A percentile compares a stretch with the other conserved stretches of the same genome.
Conservation (phyloP, 2,329 filamentous ascomycete species). For the Calonectria pseudoturangicola region DNA sequence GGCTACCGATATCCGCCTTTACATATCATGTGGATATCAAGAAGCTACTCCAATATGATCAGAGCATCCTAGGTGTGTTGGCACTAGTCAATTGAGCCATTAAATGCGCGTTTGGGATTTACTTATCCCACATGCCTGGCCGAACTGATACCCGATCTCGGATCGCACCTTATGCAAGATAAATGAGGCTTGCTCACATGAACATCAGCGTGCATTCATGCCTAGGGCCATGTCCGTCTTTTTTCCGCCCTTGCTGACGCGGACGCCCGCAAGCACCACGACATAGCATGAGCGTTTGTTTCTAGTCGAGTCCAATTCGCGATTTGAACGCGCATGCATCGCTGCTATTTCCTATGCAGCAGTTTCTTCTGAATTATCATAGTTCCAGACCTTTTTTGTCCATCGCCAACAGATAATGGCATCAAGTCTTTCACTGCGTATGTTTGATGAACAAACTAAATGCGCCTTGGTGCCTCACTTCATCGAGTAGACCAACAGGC, state of each 20-base stretch:
- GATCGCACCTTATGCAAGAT: slow-evolving; percentile 26
- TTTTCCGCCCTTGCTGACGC: background rate
- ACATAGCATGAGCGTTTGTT: background rate
- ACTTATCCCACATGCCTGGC: slow-evolving; percentile 7
- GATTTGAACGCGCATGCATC: background rate
- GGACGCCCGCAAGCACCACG: background rate
- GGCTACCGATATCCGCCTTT: background rate
- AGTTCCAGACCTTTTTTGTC: no score
- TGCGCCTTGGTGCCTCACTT: no score
- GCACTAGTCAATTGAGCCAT: slow-evolving; percentile 8
- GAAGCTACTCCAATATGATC: background rate
- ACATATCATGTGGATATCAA: background rate
- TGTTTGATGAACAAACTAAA: no score
- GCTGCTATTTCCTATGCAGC: no score
- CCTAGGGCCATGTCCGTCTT: background rate
- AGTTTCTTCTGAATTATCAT: no score
- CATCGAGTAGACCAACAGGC: no score
- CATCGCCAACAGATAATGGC: no score
- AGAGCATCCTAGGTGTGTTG: background rate
- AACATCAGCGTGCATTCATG: background rate
- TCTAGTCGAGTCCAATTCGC: background rate
- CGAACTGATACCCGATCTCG: slow-evolving; percentile 11
- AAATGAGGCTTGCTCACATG: slow-evolving; percentile 26
- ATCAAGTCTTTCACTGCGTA: no score
- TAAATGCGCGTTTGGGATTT: background rate